Evolutionary conservation across 805 yeast species (phyloP), one percentile per base, ranked within the genome.

Genomic region (Grigorovia transvaalensis): DNA sequence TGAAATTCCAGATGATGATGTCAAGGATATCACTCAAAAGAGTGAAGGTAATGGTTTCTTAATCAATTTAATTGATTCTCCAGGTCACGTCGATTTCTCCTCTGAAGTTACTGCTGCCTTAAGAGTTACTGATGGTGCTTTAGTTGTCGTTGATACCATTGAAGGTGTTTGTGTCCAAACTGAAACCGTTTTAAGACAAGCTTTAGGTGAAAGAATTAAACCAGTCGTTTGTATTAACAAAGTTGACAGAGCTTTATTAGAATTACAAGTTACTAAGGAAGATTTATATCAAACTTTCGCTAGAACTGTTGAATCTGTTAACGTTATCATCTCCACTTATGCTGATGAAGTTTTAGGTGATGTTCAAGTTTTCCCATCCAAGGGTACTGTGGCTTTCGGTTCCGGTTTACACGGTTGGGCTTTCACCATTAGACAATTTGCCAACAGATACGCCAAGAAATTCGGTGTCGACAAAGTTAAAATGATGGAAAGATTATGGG

Each of bases 341-440:
- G 78, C 82, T 69, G 99, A 91, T 74, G 78, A 80, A 76, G 75
- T 80, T 58, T 76, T 91, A 61, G 99, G 99, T 80, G 98, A 91
- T 71, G 84, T 80, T 69, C 98, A 91, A 81, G 98, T 91, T 61
- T 91, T 85, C 96, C 99, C 99, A 77, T 95, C 91, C 75, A 76
- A 77, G 73, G 99, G 99, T 80, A 91, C 98, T 75, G 96, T 91
- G 72, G 99, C 99, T 66, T 91, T 91, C 78, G 98, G 96, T 81
- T 93, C 98, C 75, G 99, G 98, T 86, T 82, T 91, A 73, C 99
- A 91, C 84, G 99, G 99, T 78, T 91, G 99, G 99, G 98, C 97
- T 74, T 91, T 91, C 91, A 91, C 99, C 68, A 85, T 91, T 73
- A 88, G 99, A 78, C 98, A 91, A 82, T 91, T 91, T 68, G 97